A percentile compares a stretch with the other conserved stretches of the same genome.
phyloP scores from a whole-genome alignment of 2,329 filamentous ascomycete genomes.

The Venturia effusa region DNA sequence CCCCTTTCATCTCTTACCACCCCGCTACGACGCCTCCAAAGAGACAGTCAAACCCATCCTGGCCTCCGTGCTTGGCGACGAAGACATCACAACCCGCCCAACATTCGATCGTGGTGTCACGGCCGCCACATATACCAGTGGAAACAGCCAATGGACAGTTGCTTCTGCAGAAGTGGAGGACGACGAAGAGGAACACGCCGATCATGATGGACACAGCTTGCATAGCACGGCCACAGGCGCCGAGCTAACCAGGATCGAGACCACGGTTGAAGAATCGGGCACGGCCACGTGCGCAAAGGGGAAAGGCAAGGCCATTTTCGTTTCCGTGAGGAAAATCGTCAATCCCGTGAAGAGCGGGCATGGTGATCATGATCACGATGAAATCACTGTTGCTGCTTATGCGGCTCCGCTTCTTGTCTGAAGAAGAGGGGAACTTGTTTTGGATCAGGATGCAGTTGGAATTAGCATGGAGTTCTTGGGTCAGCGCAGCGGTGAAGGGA shows the following conservation, averaged over 20 bases:
- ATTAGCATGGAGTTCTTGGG: not conserved
- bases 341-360: not conserved
- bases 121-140: not conserved
- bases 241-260: not conserved
- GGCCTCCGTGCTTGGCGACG: not conserved
- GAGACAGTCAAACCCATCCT: not conserved
- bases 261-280: not conserved
- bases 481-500: not conserved
- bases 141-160: not conserved
- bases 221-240: not conserved
- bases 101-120: conserved; percentile 2
- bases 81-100: not conserved
- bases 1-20: conserved; percentile 8
- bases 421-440: not conserved
- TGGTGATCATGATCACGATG: not conserved
- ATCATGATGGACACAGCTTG: not conserved
- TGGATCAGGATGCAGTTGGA: not conserved
- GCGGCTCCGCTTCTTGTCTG: not conserved
- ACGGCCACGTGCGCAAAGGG: not conserved
- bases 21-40: conserved; percentile 7
- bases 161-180: conserved; percentile 1
- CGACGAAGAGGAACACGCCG: not conserved
- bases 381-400: not conserved
- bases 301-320: conserved; percentile 6
- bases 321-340: not conserved